Conservation (phyloP, 2,329 filamentous ascomycete genomes). For the Microsporum ferrugineum region DNA sequence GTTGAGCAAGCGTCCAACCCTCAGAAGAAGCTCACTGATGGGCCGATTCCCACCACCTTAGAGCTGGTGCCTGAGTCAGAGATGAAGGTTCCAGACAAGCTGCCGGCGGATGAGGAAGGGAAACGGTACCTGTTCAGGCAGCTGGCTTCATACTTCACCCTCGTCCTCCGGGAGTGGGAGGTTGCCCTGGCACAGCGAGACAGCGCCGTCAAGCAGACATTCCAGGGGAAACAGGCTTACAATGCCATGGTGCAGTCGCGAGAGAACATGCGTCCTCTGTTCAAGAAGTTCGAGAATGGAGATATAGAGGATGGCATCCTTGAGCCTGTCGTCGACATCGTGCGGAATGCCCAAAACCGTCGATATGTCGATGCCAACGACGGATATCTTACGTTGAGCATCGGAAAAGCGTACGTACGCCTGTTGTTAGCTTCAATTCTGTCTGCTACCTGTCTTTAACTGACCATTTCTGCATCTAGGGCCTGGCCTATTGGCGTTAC, state of each 20-base stretch:
- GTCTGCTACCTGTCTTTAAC: no score
- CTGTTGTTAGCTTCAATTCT: no score
- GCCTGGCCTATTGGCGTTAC: conserved; percentile 99
- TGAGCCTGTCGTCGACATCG: conserved; percentile 78
- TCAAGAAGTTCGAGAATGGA: conserved; percentile 73
- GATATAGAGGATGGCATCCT: conserved; percentile 70
- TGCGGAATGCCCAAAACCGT: conserved; percentile 76
- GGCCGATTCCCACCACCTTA: conserved; percentile 79
- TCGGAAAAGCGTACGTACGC: conserved; percentile 62
- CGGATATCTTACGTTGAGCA: conserved; percentile 82
- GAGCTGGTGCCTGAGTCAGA: conserved; percentile 69
- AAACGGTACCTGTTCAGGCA: conserved; percentile 70
- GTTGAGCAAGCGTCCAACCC: conserved; percentile 31
- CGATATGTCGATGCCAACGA: conserved; percentile 95
- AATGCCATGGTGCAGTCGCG: conserved; percentile 77
- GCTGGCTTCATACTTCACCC: conserved; percentile 87
- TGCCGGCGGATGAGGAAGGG: conserved; percentile 54
- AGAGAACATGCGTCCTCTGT: conserved; percentile 79
- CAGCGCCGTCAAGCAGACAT: conserved; percentile 53
- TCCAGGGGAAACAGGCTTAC: conserved; percentile 68
- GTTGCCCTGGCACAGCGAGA: conserved; percentile 55
- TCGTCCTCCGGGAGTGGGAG: conserved; percentile 87
- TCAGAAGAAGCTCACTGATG: conserved; percentile 46
- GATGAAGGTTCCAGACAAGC: conserved; percentile 64
- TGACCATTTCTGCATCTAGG: conserved; percentile 19